Evolutionary conservation across 768 basidiomycete species (phyloP), one percentile per base, ranked within the genome.

Genomic region (Suillus paluster): DNA sequence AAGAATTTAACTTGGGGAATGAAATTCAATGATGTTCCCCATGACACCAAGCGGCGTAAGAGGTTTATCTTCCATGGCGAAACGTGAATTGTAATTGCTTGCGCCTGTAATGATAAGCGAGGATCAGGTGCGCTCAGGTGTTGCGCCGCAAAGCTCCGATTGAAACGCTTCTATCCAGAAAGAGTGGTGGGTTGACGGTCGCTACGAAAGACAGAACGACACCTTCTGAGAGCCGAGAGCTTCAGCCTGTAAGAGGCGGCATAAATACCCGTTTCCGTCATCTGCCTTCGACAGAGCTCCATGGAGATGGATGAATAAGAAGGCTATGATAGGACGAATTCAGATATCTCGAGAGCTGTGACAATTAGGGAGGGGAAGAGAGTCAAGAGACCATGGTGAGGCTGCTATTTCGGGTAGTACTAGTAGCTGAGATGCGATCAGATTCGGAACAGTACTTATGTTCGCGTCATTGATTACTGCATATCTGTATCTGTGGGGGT

Each of bases 201-300:
- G 46, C 7, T 8, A 62, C 14, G 7, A 59, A 44, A 7, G 23
- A 45, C 39, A 63, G 46, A 3, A 8, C 33, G 25, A 5, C 1
- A 56, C 21, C 4, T 3, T 5, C 2, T 25, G 10, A 72, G 54
- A 42, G 63, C 60, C 6, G 63, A n/a, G 19, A 73, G 56, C 1
- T 67, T 69, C 30, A 67, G 65, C 2, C 65, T 68, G 39, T 71
- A 73, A 12, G 68, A 73, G 6, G 68, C 69, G 36, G 70, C 3
- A 6, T 30, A 30, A 6, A 52, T 52, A 44, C 62, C 10, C 60
- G n/a, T 38, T 66, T 57, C 4, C 46, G 60, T 36, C 58, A 8
- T 30, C 25, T 25, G 61, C 57, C 12, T 63, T 36, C 5, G 34
- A 52, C 21, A 39, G n/a, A 1, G 66, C 68, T 11, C 70, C 65